Evolutionary conservation across 2,329 filamentous ascomycete species (phyloP), one percentile per base, ranked within the genome.

Genomic region (Sclerotinia spermophila): DNA sequence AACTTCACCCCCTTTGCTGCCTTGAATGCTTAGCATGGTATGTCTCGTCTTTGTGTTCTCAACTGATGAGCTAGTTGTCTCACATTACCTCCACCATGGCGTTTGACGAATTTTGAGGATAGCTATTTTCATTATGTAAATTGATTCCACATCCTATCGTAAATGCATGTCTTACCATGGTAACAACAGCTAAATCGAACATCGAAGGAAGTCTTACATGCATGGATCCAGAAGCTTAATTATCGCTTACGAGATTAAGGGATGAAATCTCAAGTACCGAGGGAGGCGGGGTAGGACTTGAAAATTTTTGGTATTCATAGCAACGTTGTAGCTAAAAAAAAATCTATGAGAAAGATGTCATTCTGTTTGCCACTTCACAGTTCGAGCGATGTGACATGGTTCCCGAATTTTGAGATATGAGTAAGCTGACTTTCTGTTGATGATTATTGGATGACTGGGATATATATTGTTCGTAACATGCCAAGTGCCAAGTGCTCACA

Each of bases 351-450:
- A 40, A 40, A 10, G 19, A n/a, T 40, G 3, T 21, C 38, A 61
- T 30, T 17, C 11, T 44, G 5, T 21, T 13, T 13, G 27, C 40
- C 19, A 30, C 8, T 1, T 13, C 17, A 33, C 1, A 60, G 27
- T 8, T 13, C 24, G 17, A 3, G 17, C 10, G 33, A 11, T 24
- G 30, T 33, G 30, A 24, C 1, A 42, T 15, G 30, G 38, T 38
- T 27, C 15, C 13, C 44, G 30, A 33, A 8, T 51, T 38, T 19
- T 27, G 17, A 40, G 2, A 15, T 65, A 40, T 51, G 33, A 65
- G 45, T 66, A 66, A 64, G 61, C 61, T 64, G 61, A 64, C 19
- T 61, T 61, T 53, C 27, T 2, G 48, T 30, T 51, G 48, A 51
- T 51, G n/a, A 51, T 27, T n/a, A 27, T 38, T 27, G 24, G 11